phyloP scores from a whole-genome alignment of 2,329 filamentous ascomycete genomes.

The Pyricularia grisea region DNA sequence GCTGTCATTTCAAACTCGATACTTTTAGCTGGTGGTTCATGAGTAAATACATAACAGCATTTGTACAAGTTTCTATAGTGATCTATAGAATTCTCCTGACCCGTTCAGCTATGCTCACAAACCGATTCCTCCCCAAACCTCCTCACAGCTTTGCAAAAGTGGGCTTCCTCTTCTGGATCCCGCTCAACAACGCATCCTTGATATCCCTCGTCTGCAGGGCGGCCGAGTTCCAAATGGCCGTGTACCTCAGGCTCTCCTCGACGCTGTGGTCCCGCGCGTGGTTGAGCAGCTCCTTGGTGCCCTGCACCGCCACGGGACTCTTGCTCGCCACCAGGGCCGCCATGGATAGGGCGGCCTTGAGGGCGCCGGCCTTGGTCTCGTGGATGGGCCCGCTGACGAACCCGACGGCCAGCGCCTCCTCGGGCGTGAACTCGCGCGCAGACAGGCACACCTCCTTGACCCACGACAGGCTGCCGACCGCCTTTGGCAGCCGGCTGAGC shows the following conservation, averaged over 20 bases:
- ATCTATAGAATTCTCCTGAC: neutral
- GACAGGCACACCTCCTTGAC: slow-evolving; percentile 70
- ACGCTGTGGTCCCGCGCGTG: slow-evolving; percentile 71
- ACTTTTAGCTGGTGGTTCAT: neutral
- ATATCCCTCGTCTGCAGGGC: slow-evolving; percentile 77
- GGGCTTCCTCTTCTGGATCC: slow-evolving; percentile 68
- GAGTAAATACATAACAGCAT: neutral
- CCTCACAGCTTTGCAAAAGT: slow-evolving; percentile 73
- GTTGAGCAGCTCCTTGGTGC: slow-evolving; percentile 81
- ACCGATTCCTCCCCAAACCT: neutral
- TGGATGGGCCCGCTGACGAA: slow-evolving; percentile 54
- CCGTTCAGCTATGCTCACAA: neutral
- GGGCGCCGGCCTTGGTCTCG: slow-evolving; percentile 50
- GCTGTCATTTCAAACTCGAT: neutral
- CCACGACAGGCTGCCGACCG: slow-evolving; percentile 63
- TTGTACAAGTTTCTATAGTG: neutral
- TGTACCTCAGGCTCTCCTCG: slow-evolving; percentile 76
- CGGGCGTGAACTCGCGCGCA: slow-evolving; percentile 58
- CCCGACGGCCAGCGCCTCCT: slow-evolving; percentile 61
- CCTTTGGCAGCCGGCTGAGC: slow-evolving; percentile 61
- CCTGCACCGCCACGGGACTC: slow-evolving; percentile 79
- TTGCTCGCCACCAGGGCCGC: slow-evolving; percentile 63
- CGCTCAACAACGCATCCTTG: slow-evolving; percentile 61
- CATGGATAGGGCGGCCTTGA: slow-evolving; percentile 53
- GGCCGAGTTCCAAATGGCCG: slow-evolving; percentile 76